phyloP scores from a whole-genome alignment of 2,329 filamentous ascomycete species.

The Chaetoscypha palmicola region DNA sequence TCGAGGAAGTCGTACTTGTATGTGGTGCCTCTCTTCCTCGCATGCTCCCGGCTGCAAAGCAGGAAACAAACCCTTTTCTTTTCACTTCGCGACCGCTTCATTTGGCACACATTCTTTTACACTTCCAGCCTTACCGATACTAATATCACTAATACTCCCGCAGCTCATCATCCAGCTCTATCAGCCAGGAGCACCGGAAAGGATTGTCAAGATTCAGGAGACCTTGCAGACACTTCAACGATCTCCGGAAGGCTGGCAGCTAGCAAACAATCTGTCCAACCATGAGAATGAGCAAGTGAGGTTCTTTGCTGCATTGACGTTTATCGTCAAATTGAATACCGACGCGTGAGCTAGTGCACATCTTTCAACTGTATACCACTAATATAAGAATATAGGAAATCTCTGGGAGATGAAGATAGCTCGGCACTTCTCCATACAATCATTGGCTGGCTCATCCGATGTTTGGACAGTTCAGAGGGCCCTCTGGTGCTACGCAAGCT shows the following conservation, averaged over 20 bases:
- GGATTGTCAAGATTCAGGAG: conserved; percentile 55
- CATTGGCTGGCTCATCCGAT: conserved; percentile 54
- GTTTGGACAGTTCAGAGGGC: conserved; percentile 44
- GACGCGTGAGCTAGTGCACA: conserved; percentile 54
- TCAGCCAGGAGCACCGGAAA: conserved; percentile 35
- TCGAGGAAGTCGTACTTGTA: conserved; percentile 28
- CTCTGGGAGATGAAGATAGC: conserved; percentile 42
- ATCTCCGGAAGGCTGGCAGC: conserved; percentile 74
- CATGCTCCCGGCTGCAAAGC: too few species aligned
- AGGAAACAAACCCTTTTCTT: too few species aligned
- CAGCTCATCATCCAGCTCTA: conserved; percentile 46
- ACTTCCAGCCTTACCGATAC: neutral
- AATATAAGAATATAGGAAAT: conserved; percentile 33
- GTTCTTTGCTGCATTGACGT: conserved; percentile 88
- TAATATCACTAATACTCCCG: conserved; percentile 5
- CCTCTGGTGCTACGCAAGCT: conserved; percentile 65
- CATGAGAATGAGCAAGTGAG: conserved; percentile 67
- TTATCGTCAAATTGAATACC: conserved; percentile 92
- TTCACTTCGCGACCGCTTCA: too few species aligned
- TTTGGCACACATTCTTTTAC: too few species aligned
- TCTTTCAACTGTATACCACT: neutral
- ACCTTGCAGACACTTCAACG: conserved; percentile 73
- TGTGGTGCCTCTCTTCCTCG: too few species aligned
- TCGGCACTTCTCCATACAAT: conserved; percentile 53
- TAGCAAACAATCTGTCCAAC: conserved; percentile 69